Conservation (phyloP, 495 filamentous ascomycete genomes). For the Xylaria curta region DNA sequence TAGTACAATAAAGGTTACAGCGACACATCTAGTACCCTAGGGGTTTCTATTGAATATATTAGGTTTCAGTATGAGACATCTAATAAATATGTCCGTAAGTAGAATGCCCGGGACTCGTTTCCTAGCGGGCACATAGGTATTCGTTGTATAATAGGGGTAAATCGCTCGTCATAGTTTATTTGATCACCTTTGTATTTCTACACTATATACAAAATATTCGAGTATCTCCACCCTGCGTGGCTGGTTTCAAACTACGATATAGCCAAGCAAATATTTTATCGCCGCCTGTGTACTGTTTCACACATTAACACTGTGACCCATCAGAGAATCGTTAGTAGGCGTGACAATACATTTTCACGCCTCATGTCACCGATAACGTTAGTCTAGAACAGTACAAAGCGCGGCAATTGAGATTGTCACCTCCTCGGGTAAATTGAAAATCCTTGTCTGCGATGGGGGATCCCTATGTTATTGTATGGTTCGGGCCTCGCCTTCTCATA, state of each 20-base stretch:
- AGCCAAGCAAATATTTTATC: background rate
- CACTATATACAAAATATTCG: background rate
- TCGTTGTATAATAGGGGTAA: too few species aligned
- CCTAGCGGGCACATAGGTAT: background rate
- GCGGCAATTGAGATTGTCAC: background rate
- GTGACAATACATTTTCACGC: background rate
- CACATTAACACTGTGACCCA: background rate
- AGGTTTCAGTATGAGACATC: background rate
- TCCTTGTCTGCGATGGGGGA: background rate
- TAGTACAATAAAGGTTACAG: background rate
- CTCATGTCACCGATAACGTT: background rate
- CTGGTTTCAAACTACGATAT: background rate
- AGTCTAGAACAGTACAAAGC: background rate
- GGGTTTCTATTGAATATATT: background rate
- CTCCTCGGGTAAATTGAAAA: background rate
- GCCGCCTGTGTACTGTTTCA: background rate
- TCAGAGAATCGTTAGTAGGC: background rate
- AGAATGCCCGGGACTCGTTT: background rate
- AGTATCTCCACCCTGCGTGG: background rate
- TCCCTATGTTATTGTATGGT: background rate
- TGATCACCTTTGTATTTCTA: background rate
- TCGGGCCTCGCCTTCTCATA: background rate
- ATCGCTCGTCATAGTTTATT: background rate
- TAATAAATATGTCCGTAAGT: background rate
- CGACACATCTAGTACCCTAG: background rate